Evolutionary conservation across 257 asterid species (phyloP).

Genomic region (Penstemon davidsonii): DNA sequence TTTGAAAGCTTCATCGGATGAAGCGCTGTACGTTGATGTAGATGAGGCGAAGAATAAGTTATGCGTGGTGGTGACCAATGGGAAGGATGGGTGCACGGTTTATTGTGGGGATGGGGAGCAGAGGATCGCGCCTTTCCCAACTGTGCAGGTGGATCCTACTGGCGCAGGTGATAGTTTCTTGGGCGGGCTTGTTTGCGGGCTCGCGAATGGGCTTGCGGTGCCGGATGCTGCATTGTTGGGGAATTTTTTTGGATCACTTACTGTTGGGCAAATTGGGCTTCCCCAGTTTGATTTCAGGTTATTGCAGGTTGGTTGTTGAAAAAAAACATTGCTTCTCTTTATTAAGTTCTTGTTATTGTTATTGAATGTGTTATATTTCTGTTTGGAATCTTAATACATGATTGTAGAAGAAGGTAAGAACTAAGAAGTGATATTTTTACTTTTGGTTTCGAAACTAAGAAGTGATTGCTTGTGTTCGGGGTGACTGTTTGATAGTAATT

Average conservation of each 20-base stretch:
- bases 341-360: background rate
- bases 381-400: no score
- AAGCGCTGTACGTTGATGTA: slow-evolving; percentile 67
- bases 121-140: slow-evolving; percentile 66
- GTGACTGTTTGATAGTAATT: slow-evolving; percentile 6
- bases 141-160: slow-evolving; percentile 89
- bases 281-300: slow-evolving; percentile 65
- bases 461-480: background rate
- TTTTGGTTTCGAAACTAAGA: background rate
- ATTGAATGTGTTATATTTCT: no score
- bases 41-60: slow-evolving; percentile 70
- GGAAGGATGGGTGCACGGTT: slow-evolving; percentile 81
- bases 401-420: background rate
- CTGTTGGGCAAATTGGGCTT: slow-evolving; percentile 80
- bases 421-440: background rate
- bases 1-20: slow-evolving; percentile 84
- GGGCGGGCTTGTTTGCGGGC: slow-evolving; percentile 87
- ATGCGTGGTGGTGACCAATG: slow-evolving; percentile 87
- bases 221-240: slow-evolving; percentile 92
- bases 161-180: slow-evolving; percentile 98
- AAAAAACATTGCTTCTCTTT: background rate
- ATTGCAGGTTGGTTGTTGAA: slow-evolving; percentile 61
- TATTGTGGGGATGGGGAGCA: slow-evolving; percentile 55
- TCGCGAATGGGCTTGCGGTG: slow-evolving; percentile 65
- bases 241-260: slow-evolving; percentile 82